A percentile compares a stretch with the other conserved stretches of the same genome.
Evolutionary conservation across 2,329 filamentous ascomycete species (phyloP).

Genomic region (Alternaria viburni): DNA sequence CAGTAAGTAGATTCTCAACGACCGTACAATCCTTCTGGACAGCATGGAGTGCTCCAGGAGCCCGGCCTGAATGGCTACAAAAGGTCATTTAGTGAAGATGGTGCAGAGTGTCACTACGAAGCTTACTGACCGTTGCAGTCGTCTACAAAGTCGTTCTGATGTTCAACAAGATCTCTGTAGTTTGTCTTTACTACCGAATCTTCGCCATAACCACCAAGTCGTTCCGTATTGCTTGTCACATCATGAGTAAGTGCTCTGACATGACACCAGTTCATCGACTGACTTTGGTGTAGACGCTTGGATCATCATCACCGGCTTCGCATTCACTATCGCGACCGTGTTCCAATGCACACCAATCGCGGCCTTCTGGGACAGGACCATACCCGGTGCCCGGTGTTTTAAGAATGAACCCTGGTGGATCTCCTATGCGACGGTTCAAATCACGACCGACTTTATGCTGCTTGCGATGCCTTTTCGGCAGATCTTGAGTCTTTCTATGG

Average conservation of each 20-base stretch:
- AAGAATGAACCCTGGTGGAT: slow-evolving; percentile 36
- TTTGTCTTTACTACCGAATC: slow-evolving; percentile 44
- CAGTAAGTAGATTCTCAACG: slow-evolving; percentile 6
- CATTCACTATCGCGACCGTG: slow-evolving; percentile 38
- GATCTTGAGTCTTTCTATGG: slow-evolving; percentile 27
- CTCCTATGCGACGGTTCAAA: slow-evolving; percentile 29
- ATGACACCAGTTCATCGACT: background rate
- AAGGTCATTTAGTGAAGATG: background rate
- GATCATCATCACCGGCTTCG: slow-evolving; percentile 40
- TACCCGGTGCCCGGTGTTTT: slow-evolving; percentile 38
- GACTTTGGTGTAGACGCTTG: slow-evolving; percentile 17
- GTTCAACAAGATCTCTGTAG: slow-evolving; percentile 44
- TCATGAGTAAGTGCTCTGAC: slow-evolving; percentile 22
- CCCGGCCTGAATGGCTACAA: background rate
- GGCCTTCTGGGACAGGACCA: slow-evolving; percentile 40
- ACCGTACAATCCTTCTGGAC: background rate
- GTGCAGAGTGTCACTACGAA: background rate
- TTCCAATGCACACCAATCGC: slow-evolving; percentile 43
- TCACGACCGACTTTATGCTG: slow-evolving; percentile 26
- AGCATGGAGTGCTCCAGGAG: background rate
- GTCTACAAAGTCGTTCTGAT: slow-evolving; percentile 48
- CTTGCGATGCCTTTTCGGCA: slow-evolving; percentile 27
- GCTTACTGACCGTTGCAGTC: slow-evolving; percentile 9
- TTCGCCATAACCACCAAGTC: slow-evolving; percentile 34
- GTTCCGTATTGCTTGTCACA: slow-evolving; percentile 34